Base-by-base conservation (phyloP, 2,329 filamentous ascomycete species). In the Coniosporium tulheliwenetii region DNA sequence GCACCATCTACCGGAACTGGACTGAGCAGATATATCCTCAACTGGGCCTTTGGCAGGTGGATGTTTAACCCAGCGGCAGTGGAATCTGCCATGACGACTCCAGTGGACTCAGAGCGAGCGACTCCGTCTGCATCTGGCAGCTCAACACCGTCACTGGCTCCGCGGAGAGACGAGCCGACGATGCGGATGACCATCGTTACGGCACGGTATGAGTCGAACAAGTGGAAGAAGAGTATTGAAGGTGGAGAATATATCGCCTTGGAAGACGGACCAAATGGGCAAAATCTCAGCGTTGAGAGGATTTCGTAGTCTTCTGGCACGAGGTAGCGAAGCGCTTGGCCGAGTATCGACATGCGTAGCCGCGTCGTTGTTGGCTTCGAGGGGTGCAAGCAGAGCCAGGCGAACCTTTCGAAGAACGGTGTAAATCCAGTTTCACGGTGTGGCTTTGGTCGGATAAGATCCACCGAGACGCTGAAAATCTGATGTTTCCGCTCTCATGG, bases 1-100 rank as follows among this genome's bases (percentile, higher is more conserved):
- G 48, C 52, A 5, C 45, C 51, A 2, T 48, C 53, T 8, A 45
- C 75, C 9, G 63, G 47, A 37, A 45, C 42, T 5, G 61, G 59
- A 2, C 53, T 59, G 14, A 59, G 61, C 12, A 70, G 83, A 41
- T 95, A 91, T 56, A 94, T 98, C 36, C 71, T 98, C 44, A 98
- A 98, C 59, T 98, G 91, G 91, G 91, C 91, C 0, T 98, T 98
- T 62, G 86, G 86, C 1, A 73, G 91, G 29, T 98, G 91, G 89
- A 93, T 78, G 0, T 94, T 89, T 54, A 93, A 86, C 1, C 69
- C 74, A 5, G 63, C 78, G 4, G 50, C 58, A 1, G 48, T 52
- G 4, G 45, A 46, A 2, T 54, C 52, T 1, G 40, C 45, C 5
- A 41, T 47, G 1, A 48, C 47, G 9, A 53, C 48, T 12, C 50